Evolutionary conservation across 2,329 filamentous ascomycete genomes (phyloP).

Genomic region (Pyrenophora teres): DNA sequence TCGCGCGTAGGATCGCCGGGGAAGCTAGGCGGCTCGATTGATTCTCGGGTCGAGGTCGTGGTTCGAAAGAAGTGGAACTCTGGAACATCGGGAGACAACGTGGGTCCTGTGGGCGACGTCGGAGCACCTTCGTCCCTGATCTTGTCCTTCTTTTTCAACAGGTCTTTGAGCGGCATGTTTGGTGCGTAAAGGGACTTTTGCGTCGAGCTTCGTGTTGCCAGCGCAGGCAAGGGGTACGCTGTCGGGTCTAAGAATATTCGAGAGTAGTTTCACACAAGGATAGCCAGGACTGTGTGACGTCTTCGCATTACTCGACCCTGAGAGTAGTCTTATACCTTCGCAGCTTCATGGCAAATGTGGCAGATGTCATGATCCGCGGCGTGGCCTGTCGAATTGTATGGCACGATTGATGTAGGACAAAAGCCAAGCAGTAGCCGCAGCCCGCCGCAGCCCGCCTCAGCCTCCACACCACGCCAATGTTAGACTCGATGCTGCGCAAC

Average conservation of each 20-base stretch:
- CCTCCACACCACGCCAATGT: constrained; percentile 22
- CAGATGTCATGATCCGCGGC: constrained; percentile 33
- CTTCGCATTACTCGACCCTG: constrained; percentile 29
- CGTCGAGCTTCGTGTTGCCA: constrained; percentile 15
- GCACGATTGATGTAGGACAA: constrained; percentile 27
- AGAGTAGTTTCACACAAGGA: constrained; percentile 8
- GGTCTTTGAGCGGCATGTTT: constrained; percentile 64
- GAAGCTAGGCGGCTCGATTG: constrained; percentile 71
- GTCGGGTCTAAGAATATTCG: constrained; percentile 12
- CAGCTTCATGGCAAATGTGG: constrained; percentile 27
- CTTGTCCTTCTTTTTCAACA: constrained; percentile 67
- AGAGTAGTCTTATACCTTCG: constrained; percentile 42
- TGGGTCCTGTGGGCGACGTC: constrained; percentile 22
- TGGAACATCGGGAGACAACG: constrained; percentile 40
- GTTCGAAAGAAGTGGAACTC: constrained; percentile 84
- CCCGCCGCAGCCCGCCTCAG: constrained; percentile 34
- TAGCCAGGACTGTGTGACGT: constrained; percentile 4
- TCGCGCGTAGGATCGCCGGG: constrained; percentile 48
- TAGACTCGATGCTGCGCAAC: not conserved
- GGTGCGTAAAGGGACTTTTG: constrained; percentile 12
- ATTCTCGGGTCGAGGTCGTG: constrained; percentile 79
- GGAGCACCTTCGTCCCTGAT: constrained; percentile 55
- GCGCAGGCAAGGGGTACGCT: constrained; percentile 20
- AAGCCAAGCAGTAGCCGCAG: constrained; percentile 25
- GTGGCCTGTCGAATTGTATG: constrained; percentile 30